phyloP scores from a whole-genome alignment of 805 yeast species.

The Candida ovalis region DNA sequence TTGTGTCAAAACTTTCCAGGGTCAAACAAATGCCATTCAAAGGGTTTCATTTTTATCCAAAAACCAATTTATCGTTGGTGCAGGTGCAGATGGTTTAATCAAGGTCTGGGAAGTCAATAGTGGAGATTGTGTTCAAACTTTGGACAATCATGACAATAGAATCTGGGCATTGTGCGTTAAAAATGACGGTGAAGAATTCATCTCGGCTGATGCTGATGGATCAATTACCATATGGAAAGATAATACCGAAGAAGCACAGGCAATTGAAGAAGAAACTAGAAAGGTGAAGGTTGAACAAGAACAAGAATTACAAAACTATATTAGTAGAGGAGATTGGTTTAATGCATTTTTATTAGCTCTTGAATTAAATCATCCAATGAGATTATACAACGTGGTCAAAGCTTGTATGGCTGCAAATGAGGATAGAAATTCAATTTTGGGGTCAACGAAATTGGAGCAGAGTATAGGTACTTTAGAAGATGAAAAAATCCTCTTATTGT shows the following conservation, averaged over 20 bases:
- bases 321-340: constrained; percentile 74
- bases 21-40: constrained; percentile 91
- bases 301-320: constrained; percentile 75
- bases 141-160: constrained; percentile 89
- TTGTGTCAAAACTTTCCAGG: constrained; percentile 82
- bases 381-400: constrained; percentile 72
- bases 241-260: constrained; percentile 69
- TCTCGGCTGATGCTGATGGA: constrained; percentile 95
- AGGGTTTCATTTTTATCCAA: constrained; percentile 67
- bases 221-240: constrained; percentile 87
- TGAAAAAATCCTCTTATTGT: constrained; percentile 55
- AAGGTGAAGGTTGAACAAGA: constrained; percentile 75
- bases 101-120: constrained; percentile 80
- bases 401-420: constrained; percentile 50
- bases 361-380: constrained; percentile 85
- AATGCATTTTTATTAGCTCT: constrained; percentile 85
- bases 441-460: constrained; percentile 57
- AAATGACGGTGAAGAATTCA: constrained; percentile 63
- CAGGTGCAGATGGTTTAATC: constrained; percentile 93
- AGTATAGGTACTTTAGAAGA: constrained; percentile 54
- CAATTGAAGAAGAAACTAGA: constrained; percentile 48
- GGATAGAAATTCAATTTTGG: constrained; percentile 49
- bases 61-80: constrained; percentile 63
- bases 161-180: constrained; percentile 83
- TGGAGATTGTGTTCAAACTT: constrained; percentile 78